Conservation (phyloP, 2,329 filamentous ascomycete species). For the Fusarium sp. region DNA sequence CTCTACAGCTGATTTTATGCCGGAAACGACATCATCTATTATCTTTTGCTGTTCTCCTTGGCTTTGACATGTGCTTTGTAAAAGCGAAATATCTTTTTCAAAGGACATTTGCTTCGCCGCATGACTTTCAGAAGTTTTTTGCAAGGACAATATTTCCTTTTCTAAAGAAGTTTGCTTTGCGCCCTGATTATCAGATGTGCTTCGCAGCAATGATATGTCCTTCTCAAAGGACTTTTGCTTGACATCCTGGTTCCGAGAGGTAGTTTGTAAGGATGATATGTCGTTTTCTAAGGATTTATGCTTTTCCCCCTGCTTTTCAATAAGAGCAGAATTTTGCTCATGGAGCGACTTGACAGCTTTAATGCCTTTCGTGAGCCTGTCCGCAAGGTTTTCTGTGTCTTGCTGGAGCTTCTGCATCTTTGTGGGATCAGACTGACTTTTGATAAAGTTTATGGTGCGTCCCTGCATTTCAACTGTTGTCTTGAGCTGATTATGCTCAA, state of each 20-base stretch:
- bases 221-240: background rate
- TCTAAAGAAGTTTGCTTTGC: conserved; percentile 8
- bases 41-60: conserved; percentile 3
- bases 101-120: conserved; percentile 6
- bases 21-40: background rate
- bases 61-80: background rate
- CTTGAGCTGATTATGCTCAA: background rate
- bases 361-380: background rate
- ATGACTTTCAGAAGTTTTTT: background rate
- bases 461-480: conserved; percentile 6
- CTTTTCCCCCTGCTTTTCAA: conserved; percentile 10
- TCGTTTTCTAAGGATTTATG: background rate
- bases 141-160: background rate
- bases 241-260: background rate
- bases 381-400: background rate
- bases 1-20: background rate
- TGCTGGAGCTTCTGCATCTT: conserved; percentile 3
- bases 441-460: conserved; percentile 1
- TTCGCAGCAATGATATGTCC: conserved; percentile 1
- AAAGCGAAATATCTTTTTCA: background rate
- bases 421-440: background rate
- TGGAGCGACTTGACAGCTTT: background rate
- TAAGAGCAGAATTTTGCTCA: background rate
- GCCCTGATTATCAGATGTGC: background rate
- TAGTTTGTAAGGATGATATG: background rate